A percentile compares a stretch with the other conserved stretches of the same genome.
Conservation (phyloP, 2,329 filamentous ascomycete species). For the Fusarium globosum region DNA sequence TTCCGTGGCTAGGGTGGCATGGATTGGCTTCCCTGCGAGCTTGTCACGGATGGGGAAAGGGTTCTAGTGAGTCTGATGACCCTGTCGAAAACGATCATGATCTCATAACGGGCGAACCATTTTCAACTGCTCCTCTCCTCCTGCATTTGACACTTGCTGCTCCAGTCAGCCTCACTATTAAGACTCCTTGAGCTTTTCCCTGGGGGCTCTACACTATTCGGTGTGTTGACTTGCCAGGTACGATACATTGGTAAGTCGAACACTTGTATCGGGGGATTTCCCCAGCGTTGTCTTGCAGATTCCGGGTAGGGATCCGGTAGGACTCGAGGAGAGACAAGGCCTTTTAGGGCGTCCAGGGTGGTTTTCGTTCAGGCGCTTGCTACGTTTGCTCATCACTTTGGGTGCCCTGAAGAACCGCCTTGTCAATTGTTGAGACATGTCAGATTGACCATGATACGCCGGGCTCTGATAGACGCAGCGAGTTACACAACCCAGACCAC, state of each 20-base stretch:
- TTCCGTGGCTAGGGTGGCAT: constrained; percentile 13
- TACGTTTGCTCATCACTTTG: constrained; percentile 2
- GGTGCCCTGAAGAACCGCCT: constrained; percentile 9
- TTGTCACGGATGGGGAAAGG: constrained; percentile 11
- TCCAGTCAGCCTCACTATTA: constrained; percentile 30
- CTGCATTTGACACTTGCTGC: constrained; percentile 6
- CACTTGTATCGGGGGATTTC: constrained; percentile 15
- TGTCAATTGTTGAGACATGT: background rate
- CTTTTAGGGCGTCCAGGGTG: constrained; percentile 13
- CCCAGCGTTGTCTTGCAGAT: constrained; percentile 17
- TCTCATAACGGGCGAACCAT: constrained; percentile 22
- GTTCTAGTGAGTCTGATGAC: constrained; percentile 10
- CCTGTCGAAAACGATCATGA: constrained; percentile 3
- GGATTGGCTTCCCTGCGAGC: constrained; percentile 10
- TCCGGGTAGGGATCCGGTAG: constrained; percentile 25
- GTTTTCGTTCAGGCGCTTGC: constrained; percentile 13
- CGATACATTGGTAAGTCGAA: background rate
- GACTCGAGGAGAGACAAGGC: constrained; percentile 21
- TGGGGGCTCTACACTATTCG: background rate
- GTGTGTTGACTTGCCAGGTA: constrained; percentile 7
- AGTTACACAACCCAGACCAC: constrained; percentile 16
- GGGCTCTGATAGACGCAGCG: constrained; percentile 2
- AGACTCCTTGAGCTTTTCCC: constrained; percentile 9
- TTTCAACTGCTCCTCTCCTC: background rate
- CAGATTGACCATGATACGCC: constrained; percentile 4